Conservation (phyloP, 768 basidiomycete species). For the Lactarius hengduanensis region DNA sequence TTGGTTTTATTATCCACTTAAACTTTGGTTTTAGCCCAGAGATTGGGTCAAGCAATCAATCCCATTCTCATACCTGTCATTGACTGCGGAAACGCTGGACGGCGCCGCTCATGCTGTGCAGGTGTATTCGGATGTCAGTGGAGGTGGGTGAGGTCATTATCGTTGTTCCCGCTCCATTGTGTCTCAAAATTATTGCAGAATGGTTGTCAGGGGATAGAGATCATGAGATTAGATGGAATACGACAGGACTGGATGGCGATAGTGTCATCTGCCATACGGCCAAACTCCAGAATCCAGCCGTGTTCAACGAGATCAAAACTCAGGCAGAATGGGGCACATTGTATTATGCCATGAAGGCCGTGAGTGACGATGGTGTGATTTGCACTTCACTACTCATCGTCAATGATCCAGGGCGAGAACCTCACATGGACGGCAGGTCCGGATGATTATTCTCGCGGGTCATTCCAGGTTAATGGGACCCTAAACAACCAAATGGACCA, state of each 20-base stretch:
- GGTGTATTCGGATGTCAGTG: conserved; percentile 43
- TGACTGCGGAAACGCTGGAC: conserved; percentile 36
- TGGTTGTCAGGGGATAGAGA: conserved; percentile 30
- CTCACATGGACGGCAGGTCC: conserved; percentile 24
- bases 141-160: conserved; percentile 31
- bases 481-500: conserved; percentile 22
- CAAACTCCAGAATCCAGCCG: conserved; percentile 6
- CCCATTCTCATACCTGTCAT: conserved; percentile 41
- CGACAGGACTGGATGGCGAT: not conserved
- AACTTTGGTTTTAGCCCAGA: conserved; percentile 31
- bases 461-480: conserved; percentile 27
- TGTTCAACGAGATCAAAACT: conserved; percentile 19
- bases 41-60: conserved; percentile 41
- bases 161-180: not conserved
- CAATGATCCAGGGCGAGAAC: conserved; percentile 9
- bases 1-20: not conserved
- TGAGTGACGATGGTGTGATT: conserved; percentile 2
- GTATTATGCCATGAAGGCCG: conserved; percentile 26
- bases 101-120: conserved; percentile 38
- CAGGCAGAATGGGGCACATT: conserved; percentile 29
- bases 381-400: not conserved
- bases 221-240: conserved; percentile 8
- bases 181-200: conserved; percentile 19
- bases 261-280: conserved; percentile 24
- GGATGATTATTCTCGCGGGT: conserved; percentile 19